A percentile compares a stretch with the other conserved stretches of the same genome.
Conservation (phyloP, 352 stramenopile species). For the Phytophthora agathidicida region DNA sequence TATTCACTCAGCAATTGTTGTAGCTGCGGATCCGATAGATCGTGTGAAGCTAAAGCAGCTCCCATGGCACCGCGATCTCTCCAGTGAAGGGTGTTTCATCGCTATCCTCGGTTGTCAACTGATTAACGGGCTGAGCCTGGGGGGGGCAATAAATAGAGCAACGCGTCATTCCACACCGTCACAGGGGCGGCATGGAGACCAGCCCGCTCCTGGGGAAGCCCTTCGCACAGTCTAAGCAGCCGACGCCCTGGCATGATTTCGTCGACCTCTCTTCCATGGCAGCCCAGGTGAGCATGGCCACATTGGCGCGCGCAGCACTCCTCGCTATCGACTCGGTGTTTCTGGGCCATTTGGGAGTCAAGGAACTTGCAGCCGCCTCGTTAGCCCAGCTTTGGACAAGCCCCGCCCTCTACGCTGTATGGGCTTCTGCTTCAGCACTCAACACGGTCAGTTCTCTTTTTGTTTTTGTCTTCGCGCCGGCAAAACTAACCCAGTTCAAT, state of each 20-base stretch:
- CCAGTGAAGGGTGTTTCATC: constrained; percentile 16
- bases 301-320: constrained; percentile 63
- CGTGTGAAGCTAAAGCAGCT: constrained; percentile 31
- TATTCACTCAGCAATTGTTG: constrained; percentile 64
- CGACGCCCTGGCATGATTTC: constrained; percentile 60
- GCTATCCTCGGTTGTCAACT: constrained; percentile 14
- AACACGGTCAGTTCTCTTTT: constrained; percentile 51
- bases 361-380: constrained; percentile 70
- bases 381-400: constrained; percentile 78
- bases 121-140: too few relatives aligned
- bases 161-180: constrained; percentile 10
- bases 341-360: constrained; percentile 77
- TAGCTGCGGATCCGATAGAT: constrained; percentile 24
- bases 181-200: constrained; percentile 37
- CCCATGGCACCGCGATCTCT: constrained; percentile 23
- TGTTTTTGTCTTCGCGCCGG: background rate
- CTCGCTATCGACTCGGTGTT: constrained; percentile 80
- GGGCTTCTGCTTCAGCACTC: constrained; percentile 61
- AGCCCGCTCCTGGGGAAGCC: constrained; percentile 51
- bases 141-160: constrained; percentile 3
- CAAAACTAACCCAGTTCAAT: constrained; percentile 1
- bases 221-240: constrained; percentile 14
- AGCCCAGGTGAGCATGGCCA: constrained; percentile 67
- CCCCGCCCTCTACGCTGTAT: constrained; percentile 67
- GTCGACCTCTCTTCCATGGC: constrained; percentile 65